These are phyloP conservation scores for Ophiosphaerella narmari DNA, from an alignment of 2,329 filamentous ascomycete genomes.

Conservation along the genomic window DNA sequence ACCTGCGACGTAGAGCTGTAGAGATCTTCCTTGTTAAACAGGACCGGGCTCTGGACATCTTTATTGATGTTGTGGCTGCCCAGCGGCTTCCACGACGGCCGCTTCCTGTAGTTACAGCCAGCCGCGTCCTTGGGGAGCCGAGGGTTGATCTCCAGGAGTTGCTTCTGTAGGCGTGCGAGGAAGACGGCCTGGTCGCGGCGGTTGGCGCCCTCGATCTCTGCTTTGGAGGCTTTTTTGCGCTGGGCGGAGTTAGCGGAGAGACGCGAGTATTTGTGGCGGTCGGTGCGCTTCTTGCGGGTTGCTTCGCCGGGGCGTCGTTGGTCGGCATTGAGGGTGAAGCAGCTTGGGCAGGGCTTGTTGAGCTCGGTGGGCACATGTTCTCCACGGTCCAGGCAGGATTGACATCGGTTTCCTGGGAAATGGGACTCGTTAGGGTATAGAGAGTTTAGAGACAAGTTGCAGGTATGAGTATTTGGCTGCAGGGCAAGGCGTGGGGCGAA, in stretches of 20 bases:
- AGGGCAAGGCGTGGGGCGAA: not conserved
- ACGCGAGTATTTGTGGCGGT: constrained; percentile 6
- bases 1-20: constrained; percentile 10
- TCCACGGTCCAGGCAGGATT: constrained; percentile 2
- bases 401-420: not conserved
- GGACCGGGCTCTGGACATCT: constrained; percentile 16
- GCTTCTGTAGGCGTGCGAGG: constrained; percentile 2
- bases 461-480: not conserved
- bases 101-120: constrained; percentile 3
- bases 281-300: constrained; percentile 7
- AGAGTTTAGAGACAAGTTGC: not conserved
- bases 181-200: constrained; percentile 7
- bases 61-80: constrained; percentile 27
- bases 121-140: constrained; percentile 12
- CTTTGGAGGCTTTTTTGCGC: constrained; percentile 1
- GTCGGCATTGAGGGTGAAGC: not conserved
- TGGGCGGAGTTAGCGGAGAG: not conserved
- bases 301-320: not conserved
- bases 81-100: constrained; percentile 18
- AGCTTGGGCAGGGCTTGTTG: not conserved
- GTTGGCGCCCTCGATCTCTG: constrained; percentile 8
- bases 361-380: not conserved
- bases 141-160: constrained; percentile 9
- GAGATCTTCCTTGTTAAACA: constrained; percentile 18
- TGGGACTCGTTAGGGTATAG: not conserved